Conservation (phyloP, 2,329 filamentous ascomycete genomes). For the Furcasterigmium sp. region DNA sequence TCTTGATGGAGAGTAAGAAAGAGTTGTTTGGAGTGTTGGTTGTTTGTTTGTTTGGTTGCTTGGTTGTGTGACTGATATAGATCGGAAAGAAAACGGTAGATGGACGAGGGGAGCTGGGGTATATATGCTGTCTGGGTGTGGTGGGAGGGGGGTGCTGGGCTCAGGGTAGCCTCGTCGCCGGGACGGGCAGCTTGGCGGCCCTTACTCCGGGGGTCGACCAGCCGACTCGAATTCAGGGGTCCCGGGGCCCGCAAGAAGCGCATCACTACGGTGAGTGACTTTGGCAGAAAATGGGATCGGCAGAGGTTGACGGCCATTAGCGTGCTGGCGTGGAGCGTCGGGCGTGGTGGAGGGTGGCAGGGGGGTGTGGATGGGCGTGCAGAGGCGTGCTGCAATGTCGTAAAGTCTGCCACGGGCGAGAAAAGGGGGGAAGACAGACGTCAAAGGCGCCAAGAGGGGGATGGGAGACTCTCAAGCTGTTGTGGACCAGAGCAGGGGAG, state of each 20-base stretch:
- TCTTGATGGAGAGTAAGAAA: not conserved
- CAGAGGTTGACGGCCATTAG: slow-evolving; percentile 12
- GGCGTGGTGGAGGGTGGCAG: not conserved
- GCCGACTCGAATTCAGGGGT: not conserved
- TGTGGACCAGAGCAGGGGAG: not conserved
- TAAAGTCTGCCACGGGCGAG: not conserved
- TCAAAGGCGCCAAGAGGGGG: too few species aligned
- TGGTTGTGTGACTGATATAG: slow-evolving; percentile 2
- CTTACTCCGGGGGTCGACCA: not conserved
- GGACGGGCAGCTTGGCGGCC: not conserved
- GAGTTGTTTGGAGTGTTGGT: not conserved
- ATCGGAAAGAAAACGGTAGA: slow-evolving; percentile 10
- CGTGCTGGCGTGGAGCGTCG: slow-evolving; percentile 1
- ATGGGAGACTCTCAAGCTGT: too few species aligned
- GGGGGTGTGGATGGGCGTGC: not conserved
- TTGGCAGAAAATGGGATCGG: slow-evolving; percentile 9
- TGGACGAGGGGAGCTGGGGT: slow-evolving; percentile 8
- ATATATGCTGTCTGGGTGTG: slow-evolving; percentile 7
- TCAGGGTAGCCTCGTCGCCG: not conserved
- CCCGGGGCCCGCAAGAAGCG: not conserved
- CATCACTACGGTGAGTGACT: too few species aligned
- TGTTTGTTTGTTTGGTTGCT: not conserved
- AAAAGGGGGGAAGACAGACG: too few species aligned
- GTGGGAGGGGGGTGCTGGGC: not conserved
- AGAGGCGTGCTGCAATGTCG: too few species aligned